These are phyloP conservation scores for Aspergillus cavernicola DNA, from an alignment of 495 filamentous ascomycete species.

Conservation along the genomic window DNA sequence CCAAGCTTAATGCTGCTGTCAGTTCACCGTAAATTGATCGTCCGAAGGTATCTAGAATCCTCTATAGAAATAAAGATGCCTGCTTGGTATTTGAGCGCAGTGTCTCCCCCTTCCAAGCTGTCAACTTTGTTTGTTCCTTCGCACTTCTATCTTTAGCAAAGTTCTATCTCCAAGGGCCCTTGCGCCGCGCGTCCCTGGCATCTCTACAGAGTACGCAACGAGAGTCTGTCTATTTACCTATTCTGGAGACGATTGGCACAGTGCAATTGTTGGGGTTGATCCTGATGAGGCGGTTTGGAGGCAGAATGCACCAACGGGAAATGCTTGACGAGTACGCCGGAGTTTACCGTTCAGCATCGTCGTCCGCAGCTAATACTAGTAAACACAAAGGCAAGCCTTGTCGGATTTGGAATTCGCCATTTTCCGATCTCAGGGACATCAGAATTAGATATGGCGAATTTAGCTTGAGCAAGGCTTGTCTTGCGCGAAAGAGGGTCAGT, in stretches of 20 bases:
- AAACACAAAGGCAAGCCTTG: background rate
- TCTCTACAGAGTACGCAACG: background rate
- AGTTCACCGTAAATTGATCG: background rate
- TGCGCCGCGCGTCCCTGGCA: background rate
- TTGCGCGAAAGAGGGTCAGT: background rate
- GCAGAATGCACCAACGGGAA: background rate
- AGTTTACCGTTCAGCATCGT: background rate
- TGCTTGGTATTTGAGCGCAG: slow-evolving; percentile 16
- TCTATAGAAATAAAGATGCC: slow-evolving; percentile 8
- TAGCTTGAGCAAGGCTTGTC: slow-evolving; percentile 1
- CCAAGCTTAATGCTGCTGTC: background rate
- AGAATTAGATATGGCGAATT: background rate
- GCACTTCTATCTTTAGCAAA: slow-evolving; percentile 9
- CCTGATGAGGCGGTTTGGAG: background rate
- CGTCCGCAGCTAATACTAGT: background rate
- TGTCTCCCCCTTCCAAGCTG: background rate
- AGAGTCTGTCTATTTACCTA: background rate
- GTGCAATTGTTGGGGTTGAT: background rate
- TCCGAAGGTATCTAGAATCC: background rate
- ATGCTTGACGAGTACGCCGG: background rate
- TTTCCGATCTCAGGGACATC: too few relatives aligned
- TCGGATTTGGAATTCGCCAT: background rate
- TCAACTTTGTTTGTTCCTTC: background rate
- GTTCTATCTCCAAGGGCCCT: background rate
- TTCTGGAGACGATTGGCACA: background rate